Evolutionary conservation across 2,329 filamentous ascomycete genomes (phyloP), one percentile per base, ranked within the genome.

Genomic region (Ophiostoma quercus): DNA sequence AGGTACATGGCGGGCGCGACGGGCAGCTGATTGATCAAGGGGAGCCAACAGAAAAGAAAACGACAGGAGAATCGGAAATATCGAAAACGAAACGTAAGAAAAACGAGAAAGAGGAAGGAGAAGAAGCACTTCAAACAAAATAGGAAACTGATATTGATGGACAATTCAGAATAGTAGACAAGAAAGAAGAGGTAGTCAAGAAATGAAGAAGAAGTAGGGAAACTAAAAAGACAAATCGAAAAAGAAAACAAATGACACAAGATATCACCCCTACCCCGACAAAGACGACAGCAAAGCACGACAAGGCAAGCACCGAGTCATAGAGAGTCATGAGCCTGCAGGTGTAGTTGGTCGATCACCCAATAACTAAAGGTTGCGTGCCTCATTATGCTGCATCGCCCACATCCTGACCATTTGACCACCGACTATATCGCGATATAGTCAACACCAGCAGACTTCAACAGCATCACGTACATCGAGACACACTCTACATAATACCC

Each of bases 251-350:
- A 37, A 25, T 67, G 62, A 67, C 43, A 43, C 66, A 68, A 60
- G 66, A 68, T 68, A 39, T 29, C 67, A 43, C 34, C 12, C 51
- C 22, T 25, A 25, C 22, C 16, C 51, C 51, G 51, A 57, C 51
- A 57, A 19, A 34, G n/a, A 22, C 60, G 16, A 25, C 66, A 68
- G 19, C 43, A 67, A 67, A 63, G 29, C 43, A 60, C 29, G 32
- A 34, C 41, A 57, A 63, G 32, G 37, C 43, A 37, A 19, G 39
- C 65, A 66, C 9, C 11, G 43, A 69, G 12, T 51, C 62, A 25
- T 66, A 57, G 51, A 57, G 51, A 57, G 51, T 57, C 51, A 57
- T 57, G 51, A 57, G 51, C 51, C 51, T 57, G 51, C n/a, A 57
- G 51, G 51, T 25, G 51, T 12, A 25, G 16, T 57, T 57, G 16